Evolutionary conservation across 768 basidiomycete genomes (phyloP).

Genomic region (Calocybe gangraenosa): DNA sequence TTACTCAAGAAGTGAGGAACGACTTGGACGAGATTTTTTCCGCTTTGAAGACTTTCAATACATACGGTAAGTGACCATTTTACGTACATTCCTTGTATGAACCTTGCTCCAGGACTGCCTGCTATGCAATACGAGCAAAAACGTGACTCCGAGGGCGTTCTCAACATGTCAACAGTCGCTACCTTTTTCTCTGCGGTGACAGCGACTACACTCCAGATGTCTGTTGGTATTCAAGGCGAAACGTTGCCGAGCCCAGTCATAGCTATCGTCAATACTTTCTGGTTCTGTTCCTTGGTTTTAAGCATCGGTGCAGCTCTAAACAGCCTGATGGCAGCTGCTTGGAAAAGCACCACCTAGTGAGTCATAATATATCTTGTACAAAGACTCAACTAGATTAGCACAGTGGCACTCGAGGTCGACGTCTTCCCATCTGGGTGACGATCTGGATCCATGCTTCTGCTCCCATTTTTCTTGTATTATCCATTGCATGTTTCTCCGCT

Average conservation of each 20-base stretch:
- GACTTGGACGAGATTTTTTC: not conserved
- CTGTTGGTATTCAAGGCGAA: not conserved
- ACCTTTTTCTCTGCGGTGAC: conserved; percentile 24
- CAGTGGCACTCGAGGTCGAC: conserved; percentile 8
- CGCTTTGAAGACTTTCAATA: not conserved
- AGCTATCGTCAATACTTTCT: conserved; percentile 13
- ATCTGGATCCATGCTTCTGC: conserved; percentile 11
- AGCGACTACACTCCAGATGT: conserved; percentile 17
- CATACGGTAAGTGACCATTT: not conserved
- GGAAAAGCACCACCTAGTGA: conserved; percentile 19
- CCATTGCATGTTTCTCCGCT: conserved; percentile 6
- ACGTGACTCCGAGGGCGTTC: conserved; percentile 8
- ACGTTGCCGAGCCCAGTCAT: not conserved
- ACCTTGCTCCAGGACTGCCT: conserved; percentile 8
- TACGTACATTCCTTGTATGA: not conserved
- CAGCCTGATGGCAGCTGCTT: conserved; percentile 17
- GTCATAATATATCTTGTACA: not conserved
- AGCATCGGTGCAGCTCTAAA: conserved; percentile 20
- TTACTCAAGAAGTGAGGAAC: not conserved
- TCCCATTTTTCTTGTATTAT: conserved; percentile 7
- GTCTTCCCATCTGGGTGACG: conserved; percentile 6
- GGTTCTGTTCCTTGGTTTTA: conserved; percentile 18
- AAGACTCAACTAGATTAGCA: not conserved
- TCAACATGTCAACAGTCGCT: conserved; percentile 15
- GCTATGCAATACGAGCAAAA: conserved; percentile 12